phyloP scores from a whole-genome alignment of 768 basidiomycete genomes.

The Phaffia tasmanica region DNA sequence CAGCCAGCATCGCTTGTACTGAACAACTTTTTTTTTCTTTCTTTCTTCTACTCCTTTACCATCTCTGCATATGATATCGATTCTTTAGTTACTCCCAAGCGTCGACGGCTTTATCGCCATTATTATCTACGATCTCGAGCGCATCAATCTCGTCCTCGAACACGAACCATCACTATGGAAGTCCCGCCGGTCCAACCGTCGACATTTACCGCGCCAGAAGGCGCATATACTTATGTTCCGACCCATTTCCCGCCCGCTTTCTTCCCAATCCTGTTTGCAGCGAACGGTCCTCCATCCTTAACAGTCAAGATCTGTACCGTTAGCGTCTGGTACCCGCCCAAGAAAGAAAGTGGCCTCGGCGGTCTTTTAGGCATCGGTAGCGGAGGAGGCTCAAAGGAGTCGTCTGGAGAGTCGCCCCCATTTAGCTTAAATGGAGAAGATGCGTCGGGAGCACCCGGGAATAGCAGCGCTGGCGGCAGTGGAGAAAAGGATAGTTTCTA shows the following conservation, averaged over 20 bases:
- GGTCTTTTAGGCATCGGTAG: slow-evolving; percentile 19
- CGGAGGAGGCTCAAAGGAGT: slow-evolving; percentile 1
- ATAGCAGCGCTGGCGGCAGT: not conserved
- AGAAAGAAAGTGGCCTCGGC: slow-evolving; percentile 18
- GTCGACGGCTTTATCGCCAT: too few relatives aligned
- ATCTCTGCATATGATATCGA: too few relatives aligned
- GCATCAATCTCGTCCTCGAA: too few relatives aligned
- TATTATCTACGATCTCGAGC: too few relatives aligned
- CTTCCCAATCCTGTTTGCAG: slow-evolving; percentile 6
- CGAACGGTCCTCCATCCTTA: slow-evolving; percentile 3
- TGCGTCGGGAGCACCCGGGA: too few relatives aligned
- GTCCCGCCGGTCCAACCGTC: slow-evolving; percentile 12
- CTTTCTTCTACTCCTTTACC: too few relatives aligned
- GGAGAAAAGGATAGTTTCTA: slow-evolving; percentile 3
- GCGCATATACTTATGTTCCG: slow-evolving; percentile 7
- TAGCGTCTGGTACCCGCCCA: slow-evolving; percentile 10
- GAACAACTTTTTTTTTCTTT: too few relatives aligned
- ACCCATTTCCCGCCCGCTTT: slow-evolving; percentile 10
- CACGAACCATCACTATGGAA: too few relatives aligned
- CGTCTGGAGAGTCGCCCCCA: not conserved
- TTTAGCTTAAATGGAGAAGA: too few relatives aligned
- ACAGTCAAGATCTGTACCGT: slow-evolving; percentile 9
- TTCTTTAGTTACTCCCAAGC: too few relatives aligned
- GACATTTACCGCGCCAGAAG: slow-evolving; percentile 21
- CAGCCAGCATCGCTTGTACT: too few relatives aligned